Evolutionary conservation across 441 rosid species (phyloP).

Genomic region (Gossypium gossypioides): DNA sequence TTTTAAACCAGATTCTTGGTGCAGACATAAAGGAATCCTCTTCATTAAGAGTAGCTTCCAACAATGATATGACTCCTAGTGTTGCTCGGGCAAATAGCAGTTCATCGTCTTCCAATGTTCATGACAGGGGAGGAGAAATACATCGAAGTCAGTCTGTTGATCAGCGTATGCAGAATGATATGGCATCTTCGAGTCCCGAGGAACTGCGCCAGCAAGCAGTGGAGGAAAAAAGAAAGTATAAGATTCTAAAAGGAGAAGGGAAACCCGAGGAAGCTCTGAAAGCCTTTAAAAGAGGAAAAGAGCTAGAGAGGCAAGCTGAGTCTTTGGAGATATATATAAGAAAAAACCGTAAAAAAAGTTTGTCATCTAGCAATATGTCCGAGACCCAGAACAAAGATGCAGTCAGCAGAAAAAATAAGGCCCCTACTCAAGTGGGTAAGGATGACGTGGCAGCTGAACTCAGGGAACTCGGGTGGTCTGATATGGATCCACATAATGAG

Average conservation of each 20-base stretch:
- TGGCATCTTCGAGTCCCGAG: slow-evolving; percentile 43
- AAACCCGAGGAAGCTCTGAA: slow-evolving; percentile 77
- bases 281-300: slow-evolving; percentile 86
- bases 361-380: slow-evolving; percentile 24
- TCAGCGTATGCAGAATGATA: slow-evolving; percentile 22
- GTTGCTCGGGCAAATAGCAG: slow-evolving; percentile 34
- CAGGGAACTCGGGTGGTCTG: slow-evolving; percentile 77
- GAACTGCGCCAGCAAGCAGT: slow-evolving; percentile 62
- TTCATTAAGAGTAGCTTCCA: slow-evolving; percentile 32
- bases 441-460: slow-evolving; percentile 64
- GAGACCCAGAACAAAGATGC: slow-evolving; percentile 40
- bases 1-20: slow-evolving; percentile 52
- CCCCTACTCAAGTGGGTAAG: slow-evolving; percentile 30
- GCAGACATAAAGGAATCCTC: slow-evolving; percentile 26
- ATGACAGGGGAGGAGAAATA: slow-evolving; percentile 30
- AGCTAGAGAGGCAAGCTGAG: slow-evolving; percentile 82
- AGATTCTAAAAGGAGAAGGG: slow-evolving; percentile 62
- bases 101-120: slow-evolving; percentile 25
- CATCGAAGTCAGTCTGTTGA: slow-evolving; percentile 23
- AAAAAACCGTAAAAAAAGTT: slow-evolving; percentile 43
- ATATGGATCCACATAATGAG: slow-evolving; percentile 38
- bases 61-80: slow-evolving; percentile 21
- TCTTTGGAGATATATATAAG: slow-evolving; percentile 57
- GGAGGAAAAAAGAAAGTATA: slow-evolving; percentile 67
- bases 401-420: slow-evolving; percentile 29